Conservation (phyloP, 768 basidiomycete species). For the Trametes villosa region DNA sequence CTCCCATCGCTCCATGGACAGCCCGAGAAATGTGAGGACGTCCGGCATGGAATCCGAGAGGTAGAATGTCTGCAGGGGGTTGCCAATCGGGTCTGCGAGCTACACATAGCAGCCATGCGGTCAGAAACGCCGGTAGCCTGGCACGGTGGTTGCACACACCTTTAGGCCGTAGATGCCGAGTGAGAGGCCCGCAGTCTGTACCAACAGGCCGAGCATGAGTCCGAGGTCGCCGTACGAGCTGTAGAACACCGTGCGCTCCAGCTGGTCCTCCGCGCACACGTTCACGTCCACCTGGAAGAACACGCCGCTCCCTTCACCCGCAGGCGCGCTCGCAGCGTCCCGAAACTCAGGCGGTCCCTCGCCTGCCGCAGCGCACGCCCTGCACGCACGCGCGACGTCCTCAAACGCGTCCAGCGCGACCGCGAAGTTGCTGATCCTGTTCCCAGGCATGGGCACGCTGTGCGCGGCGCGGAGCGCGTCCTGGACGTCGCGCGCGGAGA, state of each 20-base stretch:
- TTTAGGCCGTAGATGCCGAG: constrained; percentile 61
- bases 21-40: constrained; percentile 60
- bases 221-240: constrained; percentile 73
- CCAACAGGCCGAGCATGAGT: constrained; percentile 67
- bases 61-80: constrained; percentile 46
- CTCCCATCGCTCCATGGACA: constrained; percentile 54
- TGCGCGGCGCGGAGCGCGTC: constrained; percentile 51
- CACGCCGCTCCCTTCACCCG: constrained; percentile 29
- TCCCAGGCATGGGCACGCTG: constrained; percentile 51
- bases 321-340: no score
- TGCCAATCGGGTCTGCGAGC: constrained; percentile 37
- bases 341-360: constrained; percentile 5
- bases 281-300: constrained; percentile 65
- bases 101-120: constrained; percentile 20
- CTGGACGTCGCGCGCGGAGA: constrained; percentile 32
- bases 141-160: constrained; percentile 38
- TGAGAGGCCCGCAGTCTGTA: constrained; percentile 52
- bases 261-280: constrained; percentile 57
- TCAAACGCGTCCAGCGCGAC: constrained; percentile 47
- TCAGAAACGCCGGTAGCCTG: background rate
- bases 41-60: constrained; percentile 53
- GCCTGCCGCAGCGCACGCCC: constrained; percentile 32
- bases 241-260: constrained; percentile 55
- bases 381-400: constrained; percentile 40
- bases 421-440: constrained; percentile 68